Evolutionary conservation across 306 rosid genomes (phyloP), one percentile per base, ranked within the genome.

Genomic region (Pueraria montana): DNA sequence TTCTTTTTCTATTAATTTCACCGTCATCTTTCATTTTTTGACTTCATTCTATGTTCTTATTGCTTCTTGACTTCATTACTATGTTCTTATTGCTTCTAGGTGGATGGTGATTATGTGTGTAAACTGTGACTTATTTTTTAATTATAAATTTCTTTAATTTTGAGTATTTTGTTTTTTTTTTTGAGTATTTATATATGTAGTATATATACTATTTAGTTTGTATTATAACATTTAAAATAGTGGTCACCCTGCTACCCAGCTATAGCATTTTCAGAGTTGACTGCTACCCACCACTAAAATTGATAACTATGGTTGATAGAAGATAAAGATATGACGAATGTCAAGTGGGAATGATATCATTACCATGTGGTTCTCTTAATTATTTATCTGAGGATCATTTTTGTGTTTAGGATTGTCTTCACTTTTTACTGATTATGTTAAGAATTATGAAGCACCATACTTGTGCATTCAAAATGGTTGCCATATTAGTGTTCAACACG

Each of bases 261-360:
- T 38, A 38, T 6, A 38, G 2, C 43, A 38, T 38, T 38, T 38
- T 38, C 11, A 38, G 11, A 38, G 43, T 38, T 1, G 43, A 8
- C 43, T 38, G 43, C 43, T 63, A 16, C 69, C 3, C 3, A 1
- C 65, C 70, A 30, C 43, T 14, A 14, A 61, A 61, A 63, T 63
- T 30, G 21, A 63, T 63, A 8, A 30, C 12, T 8, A 62, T 16
- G 21, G n/a, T 71, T 49, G 64, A 46, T 38, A 59, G 30, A 40
- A 40, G 53, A 48, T 14, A 34, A 56, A 38, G 64, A 17, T n/a
- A 14, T 42, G 52, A 23, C 26, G 4, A 27, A 21, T 8, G 72
- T 72, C 18, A 58, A 69, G 49, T 72, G 43, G 8, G 38, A 45
- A 46, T 78, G 48, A 67, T 76, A 6, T 70, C 11, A 11, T 76